Evolutionary conservation across 2,329 filamentous ascomycete species (phyloP), one percentile per base, ranked within the genome.

Genomic region (Claviceps sp.): DNA sequence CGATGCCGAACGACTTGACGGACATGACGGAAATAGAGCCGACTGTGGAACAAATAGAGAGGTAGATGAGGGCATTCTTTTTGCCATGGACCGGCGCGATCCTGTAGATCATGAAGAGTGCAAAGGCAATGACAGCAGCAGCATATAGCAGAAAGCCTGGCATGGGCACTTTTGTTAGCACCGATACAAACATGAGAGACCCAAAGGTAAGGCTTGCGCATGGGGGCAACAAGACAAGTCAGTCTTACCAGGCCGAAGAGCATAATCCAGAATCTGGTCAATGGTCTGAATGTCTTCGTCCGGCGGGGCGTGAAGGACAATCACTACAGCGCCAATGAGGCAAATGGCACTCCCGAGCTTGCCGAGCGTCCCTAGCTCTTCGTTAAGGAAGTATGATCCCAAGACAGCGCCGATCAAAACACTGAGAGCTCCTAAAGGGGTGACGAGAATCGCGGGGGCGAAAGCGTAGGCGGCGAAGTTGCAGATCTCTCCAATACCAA

Each of bases 401-500:
- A 98, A 72, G 34, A 98, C 89, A 20, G 93, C 90, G 58, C 89
- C 93, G 63, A 98, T 96, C 58, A 98, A 75, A 53, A 98, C 94
- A 64, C 88, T 93, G 56, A 98, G 77, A 52, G 93, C 93, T 55
- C 93, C 93, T 24, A 98, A 75, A 26, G 93, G 93, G 5, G 93
- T 98, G 42, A 98, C 93, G 50, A 98, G 78, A 69, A 98, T 98
- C n/a, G 93, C 94, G 42, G 93, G 93, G 58, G 93, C 93, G 70
- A 97, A 98, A 7, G 93, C 93, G 67, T 98, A 98, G 56, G 93
- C 93, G 49, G 90, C 90, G 66, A 98, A 98, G 70, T 98, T 98
- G 71, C 89, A 94, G 54, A 96, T 74, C 71, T 98, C 93, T 64
- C 93, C 93, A 45, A 94, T 71, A 55, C 89, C 86, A 80, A 98